Evolutionary conservation across 768 basidiomycete genomes (phyloP), one percentile per base, ranked within the genome.

Genomic region (Phaffia tasmanica): DNA sequence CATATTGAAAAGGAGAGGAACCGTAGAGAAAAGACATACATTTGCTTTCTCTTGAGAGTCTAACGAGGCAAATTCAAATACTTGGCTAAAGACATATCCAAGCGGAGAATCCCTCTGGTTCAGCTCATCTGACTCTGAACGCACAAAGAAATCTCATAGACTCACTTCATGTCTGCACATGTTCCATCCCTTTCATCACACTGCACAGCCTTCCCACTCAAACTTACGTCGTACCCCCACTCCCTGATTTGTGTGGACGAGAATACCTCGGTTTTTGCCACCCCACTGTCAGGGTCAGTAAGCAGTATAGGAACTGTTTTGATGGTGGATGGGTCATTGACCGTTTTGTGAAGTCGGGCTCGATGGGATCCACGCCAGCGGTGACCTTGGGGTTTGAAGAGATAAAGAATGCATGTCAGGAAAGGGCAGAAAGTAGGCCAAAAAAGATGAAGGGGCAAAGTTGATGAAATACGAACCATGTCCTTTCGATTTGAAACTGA

Each of bases 301-400:
- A 67, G 53, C 23, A 67, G 66, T 23, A 67, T 54, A 21, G 66
- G 66, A 7, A 63, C 53, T 15, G 55, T 32, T 7, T 29, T 54
- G 3, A 49, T 9, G n/a, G 35, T 6, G 1, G 51, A 51, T n/a
- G 47, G 21, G 25, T 58, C 51, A n/a, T 42, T 62, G 56, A 62
- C 54, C 9, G 46, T 30, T 11, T 67, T 53, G 48, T 67, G 66
- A 8, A 67, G 66, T 32, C 66, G 66, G 16, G 30, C 21, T 7
- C 66, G 60, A 29, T 67, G 66, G 18, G 61, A 62, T 14, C 47
- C 19, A n/a, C 66, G 66, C 66, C 66, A 67, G 56, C 50, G 49
- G 55, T 62, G 54, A 18, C 66, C 66, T 48, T 67, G 66, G n/a
- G 32, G 47, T 30, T 47, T 21, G 2, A 56, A 47, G 60, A 23